Conservation (phyloP, 2,329 filamentous ascomycete genomes). For the Fusarium mexicanum region DNA sequence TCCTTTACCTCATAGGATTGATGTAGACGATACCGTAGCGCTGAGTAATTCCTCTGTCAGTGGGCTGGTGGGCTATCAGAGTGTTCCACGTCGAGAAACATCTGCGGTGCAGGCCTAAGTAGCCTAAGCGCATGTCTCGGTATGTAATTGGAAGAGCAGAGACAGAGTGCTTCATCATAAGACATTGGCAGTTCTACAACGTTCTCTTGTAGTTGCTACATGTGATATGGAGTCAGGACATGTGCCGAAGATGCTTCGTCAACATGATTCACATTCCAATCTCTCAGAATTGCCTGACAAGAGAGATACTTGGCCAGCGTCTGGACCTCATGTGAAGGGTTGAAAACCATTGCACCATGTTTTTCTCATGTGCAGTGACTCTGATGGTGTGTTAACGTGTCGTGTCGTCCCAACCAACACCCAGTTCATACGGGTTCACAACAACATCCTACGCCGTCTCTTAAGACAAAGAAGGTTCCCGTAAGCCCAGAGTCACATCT, state of each 20-base stretch:
- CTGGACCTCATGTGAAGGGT: neutral
- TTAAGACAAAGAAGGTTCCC: neutral
- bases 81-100: constrained; percentile 9
- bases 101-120: neutral
- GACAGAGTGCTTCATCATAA: neutral
- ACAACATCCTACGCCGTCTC: neutral
- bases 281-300: neutral
- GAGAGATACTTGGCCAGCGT: too few species aligned
- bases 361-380: neutral
- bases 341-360: neutral
- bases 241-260: neutral
- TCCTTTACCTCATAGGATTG: neutral
- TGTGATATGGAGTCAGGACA: neutral
- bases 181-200: neutral
- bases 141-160: neutral
- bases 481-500: neutral
- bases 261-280: neutral
- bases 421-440: neutral
- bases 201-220: neutral
- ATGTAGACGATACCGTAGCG: neutral
- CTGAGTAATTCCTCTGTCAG: constrained; percentile 1
- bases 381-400: neutral
- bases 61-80: constrained; percentile 13
- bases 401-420: neutral
- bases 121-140: neutral